Evolutionary conservation across 805 yeast genomes (phyloP).

Genomic region (Monosporozyma aerobia): DNA sequence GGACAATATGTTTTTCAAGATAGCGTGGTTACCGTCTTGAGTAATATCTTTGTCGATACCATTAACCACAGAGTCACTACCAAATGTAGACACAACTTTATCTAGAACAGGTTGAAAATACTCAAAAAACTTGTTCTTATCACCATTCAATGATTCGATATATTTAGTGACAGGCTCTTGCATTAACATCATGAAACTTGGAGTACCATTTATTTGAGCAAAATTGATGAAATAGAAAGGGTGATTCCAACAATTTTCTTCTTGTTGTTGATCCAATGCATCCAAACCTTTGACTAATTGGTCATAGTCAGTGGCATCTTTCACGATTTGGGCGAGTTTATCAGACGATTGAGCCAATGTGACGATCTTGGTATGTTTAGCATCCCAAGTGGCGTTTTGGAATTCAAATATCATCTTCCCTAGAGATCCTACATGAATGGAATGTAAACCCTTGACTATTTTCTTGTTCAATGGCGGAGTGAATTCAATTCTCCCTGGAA

Average conservation of each 20-base stretch:
- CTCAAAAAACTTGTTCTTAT: slow-evolving; percentile 47
- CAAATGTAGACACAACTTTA: slow-evolving; percentile 15
- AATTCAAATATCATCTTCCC: slow-evolving; percentile 72
- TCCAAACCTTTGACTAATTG: neutral
- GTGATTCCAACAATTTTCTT: slow-evolving; percentile 39
- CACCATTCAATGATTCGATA: slow-evolving; percentile 39
- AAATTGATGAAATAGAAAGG: slow-evolving; percentile 58
- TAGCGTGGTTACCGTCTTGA: slow-evolving; percentile 17
- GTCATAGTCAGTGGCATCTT: slow-evolving; percentile 12
- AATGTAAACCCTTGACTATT: slow-evolving; percentile 36
- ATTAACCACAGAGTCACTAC: slow-evolving; percentile 9
- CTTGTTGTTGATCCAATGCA: neutral
- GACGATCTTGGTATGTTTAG: slow-evolving; percentile 41
- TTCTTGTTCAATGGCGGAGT: slow-evolving; percentile 43
- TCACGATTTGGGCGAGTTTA: slow-evolving; percentile 12
- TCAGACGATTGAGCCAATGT: slow-evolving; percentile 31
- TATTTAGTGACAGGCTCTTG: slow-evolving; percentile 67
- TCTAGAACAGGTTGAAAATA: slow-evolving; percentile 44
- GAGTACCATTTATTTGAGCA: slow-evolving; percentile 38
- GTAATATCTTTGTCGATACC: neutral
- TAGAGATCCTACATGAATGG: slow-evolving; percentile 53
- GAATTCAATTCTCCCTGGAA: slow-evolving; percentile 44
- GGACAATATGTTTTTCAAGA: slow-evolving; percentile 36
- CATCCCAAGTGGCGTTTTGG: slow-evolving; percentile 50
- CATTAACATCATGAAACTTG: slow-evolving; percentile 55